Base-by-base conservation (phyloP, 2,329 filamentous ascomycete species). In the Ophiocordyceps polyrhachis-furcata region DNA sequence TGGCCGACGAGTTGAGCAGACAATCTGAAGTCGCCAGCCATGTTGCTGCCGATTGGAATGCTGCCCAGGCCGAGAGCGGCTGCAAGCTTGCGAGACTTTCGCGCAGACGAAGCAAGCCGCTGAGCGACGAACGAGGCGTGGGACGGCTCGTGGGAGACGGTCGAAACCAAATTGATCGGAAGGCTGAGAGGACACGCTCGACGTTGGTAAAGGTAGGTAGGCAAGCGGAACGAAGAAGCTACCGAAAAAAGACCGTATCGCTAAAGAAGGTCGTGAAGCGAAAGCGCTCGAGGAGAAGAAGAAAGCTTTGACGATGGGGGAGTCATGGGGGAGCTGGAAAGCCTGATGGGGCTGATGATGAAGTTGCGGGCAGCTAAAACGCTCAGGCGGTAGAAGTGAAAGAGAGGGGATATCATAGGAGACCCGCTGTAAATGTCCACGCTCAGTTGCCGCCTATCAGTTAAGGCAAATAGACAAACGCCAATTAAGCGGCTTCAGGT, bases 1-100 rank as follows among this genome's bases (percentile, higher is more conserved):
- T 98, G 91, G 57, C 86, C 89, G 53, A 79, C 69, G 52, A 98
- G 74, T 58, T 85, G 83, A 53, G 89, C 87, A 49, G 91, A 93
- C 57, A 98, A 78, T 73, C 89, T 94, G 73, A 86, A 96, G 60
- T 87, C 81, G 62, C 72, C 68, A 80, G 73, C 68, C 82, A 89
- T 88, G 54, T 7, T 43, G 15, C 29, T 15, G 42, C 29, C 19
- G 17, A 23, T 17, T 31, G 13, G 15, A 9, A 32, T 15, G 13
- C 31, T 14, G 12, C 13, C 15, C 9, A 28, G 25, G 9, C 25
- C 13, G 5, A 32, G 15, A 9, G 6, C 15, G 13, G 31, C 31
- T 14, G 31, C 31, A 32, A 15, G 31, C 31, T n/a, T 32, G 11
- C 8, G 31, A 15, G 31, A 32, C 11, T n/a, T 13, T 14, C 15